A percentile compares a stretch with the other conserved stretches of the same genome.
Evolutionary conservation across 495 filamentous ascomycete genomes (phyloP).

Genomic region (Mytilinidion resinicola): DNA sequence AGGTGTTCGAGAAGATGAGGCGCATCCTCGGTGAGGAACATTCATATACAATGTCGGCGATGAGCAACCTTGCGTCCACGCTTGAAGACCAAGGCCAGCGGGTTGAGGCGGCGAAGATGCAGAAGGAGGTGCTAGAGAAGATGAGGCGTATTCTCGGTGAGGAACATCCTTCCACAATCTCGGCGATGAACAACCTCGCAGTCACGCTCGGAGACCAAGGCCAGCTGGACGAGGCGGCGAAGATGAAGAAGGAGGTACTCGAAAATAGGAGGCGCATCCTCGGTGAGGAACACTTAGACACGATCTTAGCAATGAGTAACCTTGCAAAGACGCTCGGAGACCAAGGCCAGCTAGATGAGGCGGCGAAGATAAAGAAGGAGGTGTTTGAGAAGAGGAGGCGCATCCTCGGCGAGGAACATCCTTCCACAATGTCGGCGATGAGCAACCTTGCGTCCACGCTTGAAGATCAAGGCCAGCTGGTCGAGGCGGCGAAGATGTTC

Average conservation of each 20-base stretch:
- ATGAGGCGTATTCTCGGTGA: not conserved
- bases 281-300: too few relatives aligned
- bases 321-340: slow-evolving; percentile 3
- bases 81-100: not conserved
- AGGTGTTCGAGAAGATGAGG: slow-evolving; percentile 15
- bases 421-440: not conserved
- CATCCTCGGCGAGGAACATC: not conserved
- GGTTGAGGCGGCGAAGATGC: not conserved
- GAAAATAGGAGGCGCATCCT: not conserved
- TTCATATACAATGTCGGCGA: not conserved
- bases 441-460: not conserved
- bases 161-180: slow-evolving; percentile 1
- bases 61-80: not conserved
- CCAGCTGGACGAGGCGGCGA: not conserved
- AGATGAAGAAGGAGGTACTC: not conserved
- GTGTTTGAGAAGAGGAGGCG: slow-evolving; percentile 14
- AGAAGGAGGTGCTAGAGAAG: not conserved
- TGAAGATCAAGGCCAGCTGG: not conserved
- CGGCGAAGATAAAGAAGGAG: slow-evolving; percentile 24
- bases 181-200: slow-evolving; percentile 3
- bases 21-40: too few relatives aligned
- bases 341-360: slow-evolving; percentile 10
- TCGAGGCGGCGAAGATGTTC: not conserved
- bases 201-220: not conserved
- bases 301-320: slow-evolving; percentile 11